Evolutionary conservation across 768 basidiomycete genomes (phyloP), one percentile per base, ranked within the genome.

Genomic region (Asterophora lycoperdoides): DNA sequence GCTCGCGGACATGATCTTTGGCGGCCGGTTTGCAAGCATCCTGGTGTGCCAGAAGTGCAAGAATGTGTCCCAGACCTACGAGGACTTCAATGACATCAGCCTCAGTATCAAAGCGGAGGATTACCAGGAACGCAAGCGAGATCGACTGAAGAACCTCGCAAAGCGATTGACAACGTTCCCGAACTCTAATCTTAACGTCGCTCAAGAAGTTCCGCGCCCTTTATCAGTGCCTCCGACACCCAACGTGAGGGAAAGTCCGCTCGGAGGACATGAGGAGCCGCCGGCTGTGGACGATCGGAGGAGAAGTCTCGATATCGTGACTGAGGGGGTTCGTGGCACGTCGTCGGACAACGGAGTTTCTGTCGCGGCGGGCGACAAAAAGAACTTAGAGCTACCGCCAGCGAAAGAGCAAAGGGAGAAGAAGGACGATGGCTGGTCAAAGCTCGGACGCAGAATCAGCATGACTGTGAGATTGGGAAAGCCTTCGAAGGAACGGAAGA

Each of bases 41-140:
- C 85, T 98, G 41, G 87, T 98, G 2, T 98, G 94, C 64, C 91
- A 93, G 57, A 80, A 81, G 50, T 98, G 94, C 80, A 94, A 95
- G 65, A 83, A 90, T 59, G 81, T 96, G 42, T 95, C 93, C 2
- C 84, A 92, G 56, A 90, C 88, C 5, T 87, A 89, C 61, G 94
- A 98, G 65, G 91, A 93, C 61, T 97, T 96, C 65, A 86, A 88
- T 64, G 94, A 96, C 65, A 84, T 98, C 57, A 92, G 90, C 44
- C 71, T 98, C 29, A 88, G 86, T 65, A 86, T 94, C 64, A 89
- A 86, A 62, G 78, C 84, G 1, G 89, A 93, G 53, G 86, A 91
- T 56, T 88, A 88, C 51, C 79, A 78, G 47, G 78, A 80, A 48
- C 76, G 86, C 44, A 95, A 84, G 66, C 81, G 90, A 32, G 87